Percentiles rank a stretch among this genome's conserved stretches.
phyloP scores from a whole-genome alignment of 495 filamentous ascomycete genomes.

The Xeromyces bisporus region DNA sequence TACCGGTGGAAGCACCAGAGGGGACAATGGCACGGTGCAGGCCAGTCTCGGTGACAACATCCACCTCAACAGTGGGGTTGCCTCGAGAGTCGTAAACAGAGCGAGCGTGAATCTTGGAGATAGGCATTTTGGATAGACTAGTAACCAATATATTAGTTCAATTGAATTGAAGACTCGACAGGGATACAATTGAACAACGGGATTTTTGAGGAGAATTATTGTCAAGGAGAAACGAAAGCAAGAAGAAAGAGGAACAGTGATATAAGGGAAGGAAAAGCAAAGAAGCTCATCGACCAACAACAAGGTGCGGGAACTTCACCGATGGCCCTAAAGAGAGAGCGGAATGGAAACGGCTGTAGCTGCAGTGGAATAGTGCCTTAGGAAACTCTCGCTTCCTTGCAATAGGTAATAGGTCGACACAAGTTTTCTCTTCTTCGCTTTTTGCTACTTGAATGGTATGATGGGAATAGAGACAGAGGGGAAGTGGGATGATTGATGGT shows the following conservation, averaged over 20 bases:
- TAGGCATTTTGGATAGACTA: constrained; percentile 59
- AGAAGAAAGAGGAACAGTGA: constrained; percentile 5
- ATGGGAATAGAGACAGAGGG: no score
- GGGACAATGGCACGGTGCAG: constrained; percentile 98
- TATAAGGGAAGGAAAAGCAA: constrained; percentile 2
- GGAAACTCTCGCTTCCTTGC: no score
- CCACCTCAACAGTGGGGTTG: constrained; percentile 91
- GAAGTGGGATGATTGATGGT: no score
- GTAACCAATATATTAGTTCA: constrained; percentile 11
- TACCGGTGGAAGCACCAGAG: constrained; percentile 92
- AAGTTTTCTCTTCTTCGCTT: no score
- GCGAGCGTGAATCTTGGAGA: constrained; percentile 96
- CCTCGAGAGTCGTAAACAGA: constrained; percentile 99
- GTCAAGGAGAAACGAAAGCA: constrained; percentile 2
- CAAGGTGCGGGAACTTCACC: constrained; percentile 30
- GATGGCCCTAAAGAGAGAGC: constrained; percentile 29
- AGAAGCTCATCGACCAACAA: constrained; percentile 19
- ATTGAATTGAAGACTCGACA: constrained; percentile 7
- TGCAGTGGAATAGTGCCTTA: no score
- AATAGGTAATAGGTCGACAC: no score
- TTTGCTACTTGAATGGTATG: not conserved
- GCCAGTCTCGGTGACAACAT: constrained; percentile 89
- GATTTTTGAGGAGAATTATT: constrained; percentile 1
- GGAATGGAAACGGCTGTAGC: constrained; percentile 9
- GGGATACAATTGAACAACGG: no score